phyloP scores from a whole-genome alignment of 768 basidiomycete species.

The Terana coerulea region DNA sequence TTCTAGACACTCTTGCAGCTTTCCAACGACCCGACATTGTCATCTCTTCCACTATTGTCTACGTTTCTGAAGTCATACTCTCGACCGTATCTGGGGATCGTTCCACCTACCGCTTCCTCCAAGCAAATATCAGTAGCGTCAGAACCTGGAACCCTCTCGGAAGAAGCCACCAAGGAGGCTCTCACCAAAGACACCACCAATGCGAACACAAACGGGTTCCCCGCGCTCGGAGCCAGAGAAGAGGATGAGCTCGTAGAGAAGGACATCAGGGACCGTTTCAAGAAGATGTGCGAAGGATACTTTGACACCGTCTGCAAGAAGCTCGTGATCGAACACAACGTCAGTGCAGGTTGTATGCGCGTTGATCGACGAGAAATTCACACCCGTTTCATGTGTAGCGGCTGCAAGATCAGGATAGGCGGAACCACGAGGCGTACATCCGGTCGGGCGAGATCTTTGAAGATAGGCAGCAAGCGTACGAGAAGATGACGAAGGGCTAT shows the following conservation, averaged over 20 bases:
- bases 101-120: slow-evolving; percentile 38
- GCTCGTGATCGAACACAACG: slow-evolving; percentile 87
- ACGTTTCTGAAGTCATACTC: slow-evolving; percentile 94
- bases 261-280: slow-evolving; percentile 85
- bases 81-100: slow-evolving; percentile 81
- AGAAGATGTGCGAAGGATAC: slow-evolving; percentile 90
- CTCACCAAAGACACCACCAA: slow-evolving; percentile 12
- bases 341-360: slow-evolving; percentile 29
- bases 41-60: slow-evolving; percentile 84
- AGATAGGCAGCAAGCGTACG: slow-evolving; percentile 97
- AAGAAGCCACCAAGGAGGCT: slow-evolving; percentile 26
- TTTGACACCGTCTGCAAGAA: slow-evolving; percentile 92
- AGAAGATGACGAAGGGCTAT: slow-evolving; percentile 96
- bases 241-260: slow-evolving; percentile 78
- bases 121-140: slow-evolving; percentile 57
- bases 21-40: slow-evolving; percentile 81
- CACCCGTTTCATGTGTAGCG: slow-evolving; percentile 44
- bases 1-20: slow-evolving; percentile 45
- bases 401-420: slow-evolving; percentile 93
- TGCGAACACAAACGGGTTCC: slow-evolving; percentile 32
- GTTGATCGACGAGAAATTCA: not conserved
- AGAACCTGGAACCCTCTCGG: slow-evolving; percentile 55
- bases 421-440: slow-evolving; percentile 99
- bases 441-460: slow-evolving; percentile 99
- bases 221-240: slow-evolving; percentile 35